Conservation (phyloP, 495 filamentous ascomycete genomes). For the Annulohypoxylon bovei region DNA sequence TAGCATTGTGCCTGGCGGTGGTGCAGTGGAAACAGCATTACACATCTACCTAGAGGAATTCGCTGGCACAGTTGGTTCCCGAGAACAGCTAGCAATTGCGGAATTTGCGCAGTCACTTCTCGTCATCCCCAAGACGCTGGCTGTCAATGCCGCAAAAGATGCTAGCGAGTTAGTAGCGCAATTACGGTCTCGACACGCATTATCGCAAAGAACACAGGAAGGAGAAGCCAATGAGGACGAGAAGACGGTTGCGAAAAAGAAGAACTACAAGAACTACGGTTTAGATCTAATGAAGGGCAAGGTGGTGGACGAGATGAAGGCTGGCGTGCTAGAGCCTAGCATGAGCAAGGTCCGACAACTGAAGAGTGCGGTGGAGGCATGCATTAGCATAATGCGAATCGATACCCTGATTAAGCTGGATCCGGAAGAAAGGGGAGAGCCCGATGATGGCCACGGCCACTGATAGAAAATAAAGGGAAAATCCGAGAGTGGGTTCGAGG, state of each 20-base stretch:
- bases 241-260: constrained; percentile 87
- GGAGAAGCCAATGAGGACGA: constrained; percentile 85
- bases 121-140: constrained; percentile 94
- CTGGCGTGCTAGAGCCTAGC: constrained; percentile 93
- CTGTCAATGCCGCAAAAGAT: constrained; percentile 97
- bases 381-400: constrained; percentile 99
- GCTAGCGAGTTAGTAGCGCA: constrained; percentile 93
- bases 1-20: constrained; percentile 94
- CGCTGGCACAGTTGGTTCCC: constrained; percentile 95
- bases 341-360: constrained; percentile 99
- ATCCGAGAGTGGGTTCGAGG: constrained; percentile 18
- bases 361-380: constrained; percentile 98
- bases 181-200: constrained; percentile 91
- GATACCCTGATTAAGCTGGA: constrained; percentile 99
- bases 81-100: constrained; percentile 97
- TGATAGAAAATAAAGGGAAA: constrained; percentile 47
- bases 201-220: constrained; percentile 88
- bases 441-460: constrained; percentile 82
- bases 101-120: constrained; percentile 96
- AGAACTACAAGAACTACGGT: constrained; percentile 98
- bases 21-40: constrained; percentile 97
- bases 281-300: constrained; percentile 89
- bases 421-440: constrained; percentile 80
- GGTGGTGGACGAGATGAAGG: constrained; percentile 92
- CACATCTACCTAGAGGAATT: constrained; percentile 99